Percentiles rank a stretch among this genome's conserved stretches.
phyloP scores from a whole-genome alignment of 1,284 basidiomycete species.

The Psilocybe mexicana region DNA sequence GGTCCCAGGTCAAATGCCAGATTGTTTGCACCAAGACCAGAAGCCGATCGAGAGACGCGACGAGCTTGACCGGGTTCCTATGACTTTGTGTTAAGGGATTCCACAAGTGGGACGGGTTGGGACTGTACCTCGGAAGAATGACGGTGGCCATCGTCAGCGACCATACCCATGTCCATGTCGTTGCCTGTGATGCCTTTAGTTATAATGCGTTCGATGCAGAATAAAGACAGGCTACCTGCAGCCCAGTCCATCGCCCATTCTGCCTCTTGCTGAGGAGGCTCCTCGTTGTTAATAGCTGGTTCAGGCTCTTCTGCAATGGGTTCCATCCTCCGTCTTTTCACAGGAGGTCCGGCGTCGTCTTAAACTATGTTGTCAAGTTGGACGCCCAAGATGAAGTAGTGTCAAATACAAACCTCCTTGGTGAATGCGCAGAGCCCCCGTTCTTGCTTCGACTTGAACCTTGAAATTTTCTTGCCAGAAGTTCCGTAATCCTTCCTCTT shows the following conservation, averaged over 20 bases:
- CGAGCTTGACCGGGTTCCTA: slow-evolving; percentile 81
- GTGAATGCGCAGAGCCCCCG: slow-evolving; percentile 47
- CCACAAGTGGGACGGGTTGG: not conserved
- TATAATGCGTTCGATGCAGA: not conserved
- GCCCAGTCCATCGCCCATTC: slow-evolving; percentile 18
- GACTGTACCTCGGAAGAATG: slow-evolving; percentile 67
- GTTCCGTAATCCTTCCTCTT: slow-evolving; percentile 59
- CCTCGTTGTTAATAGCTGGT: not conserved
- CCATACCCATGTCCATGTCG: slow-evolving; percentile 21
- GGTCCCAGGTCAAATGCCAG: slow-evolving; percentile 43
- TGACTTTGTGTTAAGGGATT: not conserved
- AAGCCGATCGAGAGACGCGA: slow-evolving; percentile 53
- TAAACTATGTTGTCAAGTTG: slow-evolving; percentile 1
- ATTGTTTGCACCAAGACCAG: slow-evolving; percentile 44
- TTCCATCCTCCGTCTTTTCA: slow-evolving; percentile 11
- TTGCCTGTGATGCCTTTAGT: slow-evolving; percentile 5
- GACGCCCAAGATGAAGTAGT: not conserved
- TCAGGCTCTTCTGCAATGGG: not conserved
- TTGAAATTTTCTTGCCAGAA: slow-evolving; percentile 75
- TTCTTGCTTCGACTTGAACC: slow-evolving; percentile 63
- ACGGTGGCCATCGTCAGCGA: slow-evolving; percentile 27
- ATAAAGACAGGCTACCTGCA: slow-evolving; percentile 1
- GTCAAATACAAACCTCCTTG: slow-evolving; percentile 11
- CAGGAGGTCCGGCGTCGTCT: slow-evolving; percentile 5
- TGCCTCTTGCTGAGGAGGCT: slow-evolving; percentile 4